Evolutionary conservation across 768 basidiomycete genomes (phyloP), one percentile per base, ranked within the genome.

Genomic region (Lepiota brunneoincarnata): DNA sequence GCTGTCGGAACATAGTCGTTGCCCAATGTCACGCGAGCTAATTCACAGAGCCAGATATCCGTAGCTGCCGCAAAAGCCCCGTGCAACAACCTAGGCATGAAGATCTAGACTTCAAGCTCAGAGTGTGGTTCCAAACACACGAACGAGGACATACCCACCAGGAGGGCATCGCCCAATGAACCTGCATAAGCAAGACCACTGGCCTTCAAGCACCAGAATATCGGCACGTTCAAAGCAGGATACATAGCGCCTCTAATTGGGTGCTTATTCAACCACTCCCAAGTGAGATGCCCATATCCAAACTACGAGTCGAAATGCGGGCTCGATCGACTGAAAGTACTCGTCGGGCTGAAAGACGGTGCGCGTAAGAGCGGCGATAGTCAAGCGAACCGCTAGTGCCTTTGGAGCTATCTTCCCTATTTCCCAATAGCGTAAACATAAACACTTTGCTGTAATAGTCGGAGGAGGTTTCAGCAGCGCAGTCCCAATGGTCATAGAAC

Each of bases 311-410:
- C 77, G 78, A 67, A 98, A 90, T 0, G 97, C 97, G 42, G 91
- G 89, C 66, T 99, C 97, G 40, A 98, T 78, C 5, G 93, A 82
- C 66, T 99, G 97, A 62, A 89, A 98, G 69, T 90, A 96, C 69
- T 98, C 97, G 69, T 99, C 97, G 7, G 97, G 94, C 67, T 98
- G 95, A 67, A 98, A 98, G 72, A 89, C 90, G 3, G 94, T 92
- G 50, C 79, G 78, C 0, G 92, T 94, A 37, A 73, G 70, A 28
- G 95, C 64, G 0, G 91, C 87, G 41, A 91, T 72, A 6, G 72
- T 54, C 47, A 89, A 67, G 42, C 90, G 83, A 58, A 83, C 63
- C 18, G 61, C 50, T 26, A 86, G 52, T n/a, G 80, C 74, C 48
- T 39, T 17, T 17, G 34, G 28, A 10, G 43, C 50, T 15, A 17